phyloP scores from a whole-genome alignment of 768 basidiomycete species.

The Mycena haematopus region DNA sequence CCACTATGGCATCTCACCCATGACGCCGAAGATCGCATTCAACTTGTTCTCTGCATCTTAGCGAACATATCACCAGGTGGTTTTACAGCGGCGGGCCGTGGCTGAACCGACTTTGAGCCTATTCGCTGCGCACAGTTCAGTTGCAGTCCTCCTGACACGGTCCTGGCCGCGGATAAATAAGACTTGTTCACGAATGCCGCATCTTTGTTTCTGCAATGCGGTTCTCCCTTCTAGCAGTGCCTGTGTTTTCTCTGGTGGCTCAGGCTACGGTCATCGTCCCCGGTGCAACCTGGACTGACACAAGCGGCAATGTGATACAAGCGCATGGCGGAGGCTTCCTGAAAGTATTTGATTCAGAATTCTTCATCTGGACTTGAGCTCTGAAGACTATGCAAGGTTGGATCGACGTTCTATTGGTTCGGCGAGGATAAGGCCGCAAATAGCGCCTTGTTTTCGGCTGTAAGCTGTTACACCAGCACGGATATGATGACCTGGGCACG shows the following conservation, averaged over 20 bases:
- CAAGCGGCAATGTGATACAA: conserved; percentile 65
- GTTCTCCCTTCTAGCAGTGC: conserved; percentile 24
- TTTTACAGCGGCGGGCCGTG: neutral
- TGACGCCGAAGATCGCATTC: no score
- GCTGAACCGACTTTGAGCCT: conserved; percentile 11
- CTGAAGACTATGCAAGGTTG: conserved; percentile 45
- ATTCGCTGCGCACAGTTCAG: neutral
- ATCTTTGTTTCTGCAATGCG: conserved; percentile 18
- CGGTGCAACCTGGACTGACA: conserved; percentile 68
- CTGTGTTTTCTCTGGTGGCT: conserved; percentile 28
- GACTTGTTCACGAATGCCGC: neutral
- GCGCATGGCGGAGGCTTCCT: conserved; percentile 68
- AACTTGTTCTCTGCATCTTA: neutral
- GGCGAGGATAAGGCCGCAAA: conserved; percentile 69
- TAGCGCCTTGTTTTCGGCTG: conserved; percentile 60
- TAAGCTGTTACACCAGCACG: conserved; percentile 36
- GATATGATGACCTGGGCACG: conserved; percentile 63
- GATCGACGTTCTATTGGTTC: conserved; percentile 63
- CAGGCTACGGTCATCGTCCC: conserved; percentile 58
- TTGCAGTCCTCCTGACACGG: conserved; percentile 10
- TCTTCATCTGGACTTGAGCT: neutral
- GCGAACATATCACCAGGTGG: conserved; percentile 14
- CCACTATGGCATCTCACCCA: neutral
- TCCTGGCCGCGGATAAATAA: conserved; percentile 7
- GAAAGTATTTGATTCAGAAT: conserved; percentile 43